Evolutionary conservation across 2,329 filamentous ascomycete genomes (phyloP).

Genomic region (Cytospora piceae): DNA sequence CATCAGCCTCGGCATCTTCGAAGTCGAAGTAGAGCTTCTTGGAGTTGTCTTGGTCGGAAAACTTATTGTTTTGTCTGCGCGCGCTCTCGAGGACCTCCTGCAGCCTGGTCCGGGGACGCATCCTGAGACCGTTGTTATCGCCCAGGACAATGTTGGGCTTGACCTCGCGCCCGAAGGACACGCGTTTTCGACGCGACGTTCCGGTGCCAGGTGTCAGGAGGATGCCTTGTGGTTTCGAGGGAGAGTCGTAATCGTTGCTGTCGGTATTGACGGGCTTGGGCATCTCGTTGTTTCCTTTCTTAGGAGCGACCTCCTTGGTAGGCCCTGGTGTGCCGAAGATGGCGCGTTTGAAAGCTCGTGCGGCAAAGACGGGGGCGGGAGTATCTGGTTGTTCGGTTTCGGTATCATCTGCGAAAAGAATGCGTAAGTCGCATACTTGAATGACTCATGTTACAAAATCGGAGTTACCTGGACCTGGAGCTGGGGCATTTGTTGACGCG

Average conservation of each 20-base stretch:
- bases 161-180: conserved; percentile 66
- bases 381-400: conserved; percentile 65
- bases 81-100: conserved; percentile 52
- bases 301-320: conserved; percentile 25
- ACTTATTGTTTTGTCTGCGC: conserved; percentile 35
- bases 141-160: conserved; percentile 40
- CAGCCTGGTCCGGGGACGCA: conserved; percentile 47
- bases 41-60: conserved; percentile 43
- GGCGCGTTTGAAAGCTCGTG: conserved; percentile 65
- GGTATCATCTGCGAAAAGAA: conserved; percentile 42
- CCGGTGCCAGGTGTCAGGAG: conserved; percentile 67
- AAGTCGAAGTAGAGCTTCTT: conserved; percentile 57
- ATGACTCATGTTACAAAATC: background rate
- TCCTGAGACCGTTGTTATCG: conserved; percentile 34
- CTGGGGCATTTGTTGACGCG: conserved; percentile 33
- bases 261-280: conserved; percentile 4
- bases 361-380: conserved; percentile 68
- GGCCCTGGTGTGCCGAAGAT: conserved; percentile 63
- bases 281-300: conserved; percentile 35
- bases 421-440: conserved; percentile 6
- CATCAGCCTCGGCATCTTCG: conserved; percentile 40
- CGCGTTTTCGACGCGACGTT: conserved; percentile 63
- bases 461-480: conserved; percentile 35
- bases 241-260: conserved; percentile 43
- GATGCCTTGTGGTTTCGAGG: conserved; percentile 59